Conservation (phyloP, 1,139 yeast species). For the Yamadazyma taylorii region DNA sequence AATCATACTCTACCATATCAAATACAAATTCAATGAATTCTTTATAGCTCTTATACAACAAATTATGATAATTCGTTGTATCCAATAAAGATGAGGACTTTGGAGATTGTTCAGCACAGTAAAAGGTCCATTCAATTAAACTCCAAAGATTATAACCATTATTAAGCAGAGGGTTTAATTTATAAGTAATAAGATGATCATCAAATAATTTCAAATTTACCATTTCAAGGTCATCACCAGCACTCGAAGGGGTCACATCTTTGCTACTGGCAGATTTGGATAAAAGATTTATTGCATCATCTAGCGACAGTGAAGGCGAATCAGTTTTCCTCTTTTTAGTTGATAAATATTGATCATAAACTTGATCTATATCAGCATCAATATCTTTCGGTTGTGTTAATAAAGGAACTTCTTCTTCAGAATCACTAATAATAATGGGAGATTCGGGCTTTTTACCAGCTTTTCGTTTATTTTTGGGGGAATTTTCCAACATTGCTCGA, state of each 20-base stretch:
- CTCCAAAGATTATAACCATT: conserved; percentile 30
- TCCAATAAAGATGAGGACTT: not conserved
- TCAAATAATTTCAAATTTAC: conserved; percentile 27
- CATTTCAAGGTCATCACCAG: not conserved
- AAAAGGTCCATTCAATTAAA: conserved; percentile 35
- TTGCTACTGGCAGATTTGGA: not conserved
- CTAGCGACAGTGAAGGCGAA: not conserved
- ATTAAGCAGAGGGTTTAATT: conserved; percentile 22
- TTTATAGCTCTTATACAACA: conserved; percentile 13
- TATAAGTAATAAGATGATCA: conserved; percentile 26
- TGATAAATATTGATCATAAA: not conserved
- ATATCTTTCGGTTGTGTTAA: not conserved
- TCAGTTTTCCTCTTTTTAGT: not conserved
- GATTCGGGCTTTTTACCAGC: conserved; percentile 1
- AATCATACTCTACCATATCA: conserved; percentile 22
- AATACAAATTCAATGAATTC: conserved; percentile 21
- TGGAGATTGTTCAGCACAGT: conserved; percentile 27
- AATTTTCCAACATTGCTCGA: conserved; percentile 3
- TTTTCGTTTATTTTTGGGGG: conserved; percentile 4
- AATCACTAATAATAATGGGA: conserved; percentile 1
- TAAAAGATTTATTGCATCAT: not conserved
- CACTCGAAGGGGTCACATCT: not conserved
- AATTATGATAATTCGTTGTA: conserved; percentile 20
- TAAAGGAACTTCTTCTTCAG: conserved; percentile 4
- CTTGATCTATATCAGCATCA: not conserved